These are phyloP conservation scores for Aspergillus tanneri DNA, from an alignment of 2,329 filamentous ascomycete species.

Conservation along the genomic window DNA sequence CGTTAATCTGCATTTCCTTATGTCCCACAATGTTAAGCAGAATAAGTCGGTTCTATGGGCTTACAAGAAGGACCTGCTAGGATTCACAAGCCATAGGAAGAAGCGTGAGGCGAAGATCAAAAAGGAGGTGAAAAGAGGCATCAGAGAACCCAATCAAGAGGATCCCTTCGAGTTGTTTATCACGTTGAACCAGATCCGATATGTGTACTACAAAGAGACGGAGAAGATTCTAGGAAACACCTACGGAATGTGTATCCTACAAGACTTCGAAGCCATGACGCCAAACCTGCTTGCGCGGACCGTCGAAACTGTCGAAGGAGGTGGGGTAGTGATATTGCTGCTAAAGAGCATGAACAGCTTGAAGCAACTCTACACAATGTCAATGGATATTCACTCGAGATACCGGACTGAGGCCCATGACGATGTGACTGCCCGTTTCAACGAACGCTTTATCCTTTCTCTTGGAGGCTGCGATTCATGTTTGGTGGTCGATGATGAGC, in stretches of 20 bases:
- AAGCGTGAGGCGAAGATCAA: conserved; percentile 99
- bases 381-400: conserved; percentile 96
- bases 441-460: conserved; percentile 94
- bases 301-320: conserved; percentile 96
- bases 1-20: conserved; percentile 89
- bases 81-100: conserved; percentile 93
- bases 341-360: conserved; percentile 95
- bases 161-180: conserved; percentile 98
- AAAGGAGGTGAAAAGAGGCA: conserved; percentile 93
- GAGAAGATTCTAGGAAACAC: conserved; percentile 98
- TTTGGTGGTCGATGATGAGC: conserved; percentile 92
- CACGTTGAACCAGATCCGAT: conserved; percentile 93
- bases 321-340: conserved; percentile 83
- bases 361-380: conserved; percentile 94
- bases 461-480: conserved; percentile 93
- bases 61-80: conserved; percentile 95
- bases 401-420: conserved; percentile 95
- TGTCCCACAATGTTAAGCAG: conserved; percentile 85
- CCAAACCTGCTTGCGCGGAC: conserved; percentile 94
- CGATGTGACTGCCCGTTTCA: conserved; percentile 93
- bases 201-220: conserved; percentile 99
- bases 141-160: conserved; percentile 85
- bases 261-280: conserved; percentile 96
- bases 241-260: conserved; percentile 96
- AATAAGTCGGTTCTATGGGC: conserved; percentile 98